Percentiles rank a stretch among this genome's conserved stretches.
These are phyloP conservation scores for Ophiosphaerella herpotricha DNA, from an alignment of 2,329 filamentous ascomycete species.

Conservation along the genomic window DNA sequence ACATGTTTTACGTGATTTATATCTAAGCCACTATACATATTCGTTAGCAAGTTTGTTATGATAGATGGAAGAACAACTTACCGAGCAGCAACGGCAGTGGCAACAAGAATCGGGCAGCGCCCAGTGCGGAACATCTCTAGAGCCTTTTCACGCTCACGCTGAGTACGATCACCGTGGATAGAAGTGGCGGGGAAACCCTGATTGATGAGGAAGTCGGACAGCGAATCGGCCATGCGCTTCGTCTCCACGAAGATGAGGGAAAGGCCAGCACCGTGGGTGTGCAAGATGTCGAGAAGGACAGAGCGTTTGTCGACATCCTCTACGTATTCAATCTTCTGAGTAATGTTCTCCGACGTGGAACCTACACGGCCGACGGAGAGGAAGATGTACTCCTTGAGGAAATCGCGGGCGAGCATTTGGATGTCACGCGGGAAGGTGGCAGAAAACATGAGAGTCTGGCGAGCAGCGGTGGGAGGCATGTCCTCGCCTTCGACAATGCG, in stretches of 20 bases:
- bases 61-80: conserved; percentile 15
- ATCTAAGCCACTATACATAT: conserved; percentile 64
- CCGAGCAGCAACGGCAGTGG: conserved; percentile 90
- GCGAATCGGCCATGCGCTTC: conserved; percentile 97
- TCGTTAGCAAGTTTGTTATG: background rate
- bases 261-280: conserved; percentile 86
- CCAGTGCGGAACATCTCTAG: conserved; percentile 97
- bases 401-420: conserved; percentile 97
- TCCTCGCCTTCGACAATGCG: conserved; percentile 98
- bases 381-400: conserved; percentile 99
- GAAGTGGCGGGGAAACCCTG: conserved; percentile 98
- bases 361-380: conserved; percentile 97
- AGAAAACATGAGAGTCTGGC: conserved; percentile 99
- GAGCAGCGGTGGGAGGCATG: conserved; percentile 81
- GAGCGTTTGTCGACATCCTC: conserved; percentile 98
- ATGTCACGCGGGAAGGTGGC: conserved; percentile 99
- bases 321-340: conserved; percentile 97
- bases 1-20: conserved; percentile 92
- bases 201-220: conserved; percentile 98
- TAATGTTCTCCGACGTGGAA: conserved; percentile 99
- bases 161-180: conserved; percentile 97
- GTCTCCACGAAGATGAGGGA: conserved; percentile 99
- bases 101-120: conserved; percentile 93
- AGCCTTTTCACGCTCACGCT: conserved; percentile 97
- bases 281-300: conserved; percentile 93